Percentiles rank a stretch among this genome's conserved stretches.
Conservation (phyloP, 2,329 filamentous ascomycete species). For the Lasiodiplodia sp. region DNA sequence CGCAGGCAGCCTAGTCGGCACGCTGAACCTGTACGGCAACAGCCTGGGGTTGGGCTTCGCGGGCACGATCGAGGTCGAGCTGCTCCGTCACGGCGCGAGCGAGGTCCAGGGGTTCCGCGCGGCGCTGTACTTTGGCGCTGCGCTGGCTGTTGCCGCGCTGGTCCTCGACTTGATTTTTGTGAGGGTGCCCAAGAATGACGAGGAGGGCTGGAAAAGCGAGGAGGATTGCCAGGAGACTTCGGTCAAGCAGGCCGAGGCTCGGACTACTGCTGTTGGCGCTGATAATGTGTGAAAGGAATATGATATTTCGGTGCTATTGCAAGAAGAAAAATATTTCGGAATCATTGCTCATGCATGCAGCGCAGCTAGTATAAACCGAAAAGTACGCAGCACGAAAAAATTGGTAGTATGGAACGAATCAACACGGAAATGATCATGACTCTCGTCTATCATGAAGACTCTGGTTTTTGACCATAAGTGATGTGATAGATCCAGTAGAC, state of each 20-base stretch:
- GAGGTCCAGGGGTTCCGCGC: conserved; percentile 41
- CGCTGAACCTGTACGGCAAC: conserved; percentile 53
- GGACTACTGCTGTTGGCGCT: no score
- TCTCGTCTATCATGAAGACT: neutral
- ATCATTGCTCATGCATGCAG: no score
- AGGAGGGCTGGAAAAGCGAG: conserved; percentile 33
- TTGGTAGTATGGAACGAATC: neutral
- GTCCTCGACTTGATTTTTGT: conserved; percentile 43
- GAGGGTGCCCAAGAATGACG: conserved; percentile 42
- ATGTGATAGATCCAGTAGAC: conserved; percentile 18
- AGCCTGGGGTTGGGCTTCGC: conserved; percentile 55
- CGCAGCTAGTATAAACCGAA: no score
- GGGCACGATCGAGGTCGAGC: conserved; percentile 47
- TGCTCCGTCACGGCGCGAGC: conserved; percentile 33
- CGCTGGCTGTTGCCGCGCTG: conserved; percentile 40
- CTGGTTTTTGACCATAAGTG: conserved; percentile 18
- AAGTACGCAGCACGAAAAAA: neutral
- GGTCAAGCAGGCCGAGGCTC: no score
- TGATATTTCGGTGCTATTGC: no score
- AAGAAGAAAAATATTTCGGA: no score
- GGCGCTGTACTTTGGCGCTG: conserved; percentile 44
- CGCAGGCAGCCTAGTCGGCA: conserved; percentile 59
- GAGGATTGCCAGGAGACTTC: neutral
- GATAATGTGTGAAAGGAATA: no score
- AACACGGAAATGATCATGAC: neutral